Evolutionary conservation across 2,329 filamentous ascomycete species (phyloP), one percentile per base, ranked within the genome.

Genomic region (Tolypocladium tundrense): DNA sequence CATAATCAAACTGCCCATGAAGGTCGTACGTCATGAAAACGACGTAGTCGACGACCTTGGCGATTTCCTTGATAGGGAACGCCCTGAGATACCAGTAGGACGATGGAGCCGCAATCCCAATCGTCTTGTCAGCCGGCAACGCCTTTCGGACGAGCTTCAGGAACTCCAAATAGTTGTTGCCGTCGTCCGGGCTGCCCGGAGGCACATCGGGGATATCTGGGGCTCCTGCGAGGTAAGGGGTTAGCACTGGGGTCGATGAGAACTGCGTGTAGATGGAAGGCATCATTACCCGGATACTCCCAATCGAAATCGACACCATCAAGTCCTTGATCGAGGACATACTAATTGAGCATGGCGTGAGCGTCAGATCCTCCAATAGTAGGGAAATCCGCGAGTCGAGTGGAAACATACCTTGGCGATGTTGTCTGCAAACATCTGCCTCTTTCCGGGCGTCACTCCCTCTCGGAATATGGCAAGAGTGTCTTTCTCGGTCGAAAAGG

Each of bases 301-400:
- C 75, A 79, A 59, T 76, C 73, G 31, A 74, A 62, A 55, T 76
- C 73, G 7, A 76, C 57, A 0, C 75, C 74, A 52, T 76, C 73
- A 0, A 77, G 60, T 6, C 61, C 56, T 16, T 72, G 35, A 14
- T 76, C 37, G 21, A 70, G 58, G 58, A 76, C 10, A 63, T 79
- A 73, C 45, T 73, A 40, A 33, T 31, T 10, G 24, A 48, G 13
- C 45, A 4, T 11, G 45, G 4, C 4, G 27, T 50, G 3, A 50
- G 45, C 27, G 33, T 50, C 14, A 31, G 27, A 16, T 24, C 13
- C 9, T 16, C 7, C 7, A 11, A 11, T 14, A 13, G 27, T 45
- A 9, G 3, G 2, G 9, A 9, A n/a, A n/a, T n/a, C n/a, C 43
- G 7, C 14, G 1, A 33, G 27, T 33, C 14, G 14, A 13, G 10